Conservation (phyloP, 2,329 filamentous ascomycete genomes). For the Fusarium burgessii region DNA sequence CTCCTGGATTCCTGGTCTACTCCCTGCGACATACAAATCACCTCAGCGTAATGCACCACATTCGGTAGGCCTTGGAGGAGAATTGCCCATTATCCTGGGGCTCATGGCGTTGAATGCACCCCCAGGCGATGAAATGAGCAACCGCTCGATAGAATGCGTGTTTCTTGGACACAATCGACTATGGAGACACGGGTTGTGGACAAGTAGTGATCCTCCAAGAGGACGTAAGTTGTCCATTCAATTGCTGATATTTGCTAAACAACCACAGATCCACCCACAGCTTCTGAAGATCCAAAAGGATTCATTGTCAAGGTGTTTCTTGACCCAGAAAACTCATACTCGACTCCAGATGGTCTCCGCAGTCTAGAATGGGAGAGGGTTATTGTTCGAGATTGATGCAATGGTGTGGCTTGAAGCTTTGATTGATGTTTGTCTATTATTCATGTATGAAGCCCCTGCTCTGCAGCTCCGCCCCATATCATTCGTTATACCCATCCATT, state of each 20-base stretch:
- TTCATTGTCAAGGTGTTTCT: constrained; percentile 52
- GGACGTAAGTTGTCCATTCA: constrained; percentile 44
- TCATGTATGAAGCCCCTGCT: constrained; percentile 41
- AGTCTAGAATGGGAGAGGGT: constrained; percentile 45
- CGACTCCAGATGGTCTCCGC: constrained; percentile 40
- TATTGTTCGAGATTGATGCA: constrained; percentile 43
- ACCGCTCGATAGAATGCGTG: constrained; percentile 26
- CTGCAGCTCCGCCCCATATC: constrained; percentile 28
- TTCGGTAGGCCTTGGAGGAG: constrained; percentile 53
- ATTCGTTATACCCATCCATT: constrained; percentile 24
- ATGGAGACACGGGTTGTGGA: constrained; percentile 48
- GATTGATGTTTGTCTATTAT: constrained; percentile 45
- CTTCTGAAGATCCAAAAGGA: constrained; percentile 46
- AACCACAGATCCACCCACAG: constrained; percentile 41
- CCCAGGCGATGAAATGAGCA: not conserved
- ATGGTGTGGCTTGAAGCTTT: constrained; percentile 1
- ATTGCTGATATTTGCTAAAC: constrained; percentile 4
- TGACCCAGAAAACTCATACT: constrained; percentile 49
- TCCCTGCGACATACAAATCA: constrained; percentile 50
- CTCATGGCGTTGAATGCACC: constrained; percentile 54
- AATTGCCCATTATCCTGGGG: constrained; percentile 54
- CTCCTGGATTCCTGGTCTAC: constrained; percentile 55
- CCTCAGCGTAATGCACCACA: not conserved
- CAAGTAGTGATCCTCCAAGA: constrained; percentile 28
- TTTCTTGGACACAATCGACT: constrained; percentile 43